Conservation (phyloP, 2,329 filamentous ascomycete genomes). For the Neodidymelliopsis sp. region DNA sequence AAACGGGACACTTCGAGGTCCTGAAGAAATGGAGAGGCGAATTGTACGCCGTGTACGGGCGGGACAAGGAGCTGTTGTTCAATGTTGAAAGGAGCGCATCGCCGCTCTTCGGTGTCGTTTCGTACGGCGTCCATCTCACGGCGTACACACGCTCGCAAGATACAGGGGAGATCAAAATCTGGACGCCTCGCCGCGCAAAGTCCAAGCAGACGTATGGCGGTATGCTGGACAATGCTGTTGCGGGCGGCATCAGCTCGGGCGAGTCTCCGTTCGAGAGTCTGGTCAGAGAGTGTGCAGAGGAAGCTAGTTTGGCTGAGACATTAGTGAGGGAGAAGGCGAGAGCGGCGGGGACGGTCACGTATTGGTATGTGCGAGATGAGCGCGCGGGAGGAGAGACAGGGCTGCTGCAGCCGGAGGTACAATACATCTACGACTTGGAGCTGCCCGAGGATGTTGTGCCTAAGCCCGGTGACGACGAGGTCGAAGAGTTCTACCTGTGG, state of each 20-base stretch:
- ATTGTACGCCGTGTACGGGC: conserved; percentile 52
- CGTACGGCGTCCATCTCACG: conserved; percentile 53
- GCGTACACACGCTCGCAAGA: conserved; percentile 50
- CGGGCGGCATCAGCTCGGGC: conserved; percentile 81
- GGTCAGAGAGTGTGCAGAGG: conserved; percentile 86
- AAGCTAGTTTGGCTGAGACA: conserved; percentile 78
- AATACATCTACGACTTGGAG: conserved; percentile 91
- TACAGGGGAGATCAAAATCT: conserved; percentile 72
- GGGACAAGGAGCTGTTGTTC: conserved; percentile 50
- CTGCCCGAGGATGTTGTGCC: conserved; percentile 73
- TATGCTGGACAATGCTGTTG: conserved; percentile 96
- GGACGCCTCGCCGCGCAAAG: conserved; percentile 79
- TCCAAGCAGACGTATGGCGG: conserved; percentile 86
- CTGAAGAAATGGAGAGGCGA: conserved; percentile 60
- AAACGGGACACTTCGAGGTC: conserved; percentile 75
- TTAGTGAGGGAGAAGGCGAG: conserved; percentile 69
- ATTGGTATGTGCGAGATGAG: conserved; percentile 80
- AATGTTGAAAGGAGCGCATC: conserved; percentile 53
- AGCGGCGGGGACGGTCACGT: conserved; percentile 76
- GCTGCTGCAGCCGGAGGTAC: conserved; percentile 86
- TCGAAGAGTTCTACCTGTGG: conserved; percentile 82
- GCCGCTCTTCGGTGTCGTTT: conserved; percentile 54
- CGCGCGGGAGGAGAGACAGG: conserved; percentile 80
- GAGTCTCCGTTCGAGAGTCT: conserved; percentile 83
- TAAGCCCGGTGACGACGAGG: conserved; percentile 85